Conservation (phyloP, 1,284 basidiomycete genomes). For the Rhodofomes roseus region DNA sequence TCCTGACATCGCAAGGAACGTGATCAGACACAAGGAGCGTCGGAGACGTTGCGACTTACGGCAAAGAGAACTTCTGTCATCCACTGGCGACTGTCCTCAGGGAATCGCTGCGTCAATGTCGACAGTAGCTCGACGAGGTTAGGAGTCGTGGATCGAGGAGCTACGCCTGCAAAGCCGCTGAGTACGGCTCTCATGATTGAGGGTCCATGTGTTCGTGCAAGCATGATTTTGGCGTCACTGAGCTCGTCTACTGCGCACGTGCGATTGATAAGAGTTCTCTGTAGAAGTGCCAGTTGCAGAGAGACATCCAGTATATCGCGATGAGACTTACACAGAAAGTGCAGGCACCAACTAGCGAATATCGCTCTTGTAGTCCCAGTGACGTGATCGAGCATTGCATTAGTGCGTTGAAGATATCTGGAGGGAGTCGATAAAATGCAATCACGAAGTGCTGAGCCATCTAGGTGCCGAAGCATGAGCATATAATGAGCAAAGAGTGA, state of each 20-base stretch:
- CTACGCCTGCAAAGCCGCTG: slow-evolving; percentile 74
- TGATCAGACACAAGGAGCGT: not conserved
- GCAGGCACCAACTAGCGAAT: slow-evolving; percentile 79
- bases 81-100: slow-evolving; percentile 59
- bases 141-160: slow-evolving; percentile 78
- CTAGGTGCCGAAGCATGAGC: slow-evolving; percentile 33
- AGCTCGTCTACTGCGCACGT: slow-evolving; percentile 54
- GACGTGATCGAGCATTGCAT: slow-evolving; percentile 71
- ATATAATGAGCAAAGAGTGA: not conserved
- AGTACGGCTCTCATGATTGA: slow-evolving; percentile 70
- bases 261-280: slow-evolving; percentile 62
- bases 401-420: slow-evolving; percentile 63
- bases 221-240: slow-evolving; percentile 39
- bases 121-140: slow-evolving; percentile 82
- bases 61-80: slow-evolving; percentile 67
- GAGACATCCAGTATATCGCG: not conserved
- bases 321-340: slow-evolving; percentile 49
- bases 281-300: not conserved
- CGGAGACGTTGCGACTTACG: slow-evolving; percentile 39
- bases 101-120: slow-evolving; percentile 54
- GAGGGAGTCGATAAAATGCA: slow-evolving; percentile 66
- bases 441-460: slow-evolving; percentile 72
- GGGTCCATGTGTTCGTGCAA: slow-evolving; percentile 64
- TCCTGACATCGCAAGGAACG: slow-evolving; percentile 36
- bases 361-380: slow-evolving; percentile 78